Evolutionary conservation across 176 grass and related monocot genomes (phyloP), one percentile per base, ranked within the genome.

Genomic region (Elymus sibiricus): DNA sequence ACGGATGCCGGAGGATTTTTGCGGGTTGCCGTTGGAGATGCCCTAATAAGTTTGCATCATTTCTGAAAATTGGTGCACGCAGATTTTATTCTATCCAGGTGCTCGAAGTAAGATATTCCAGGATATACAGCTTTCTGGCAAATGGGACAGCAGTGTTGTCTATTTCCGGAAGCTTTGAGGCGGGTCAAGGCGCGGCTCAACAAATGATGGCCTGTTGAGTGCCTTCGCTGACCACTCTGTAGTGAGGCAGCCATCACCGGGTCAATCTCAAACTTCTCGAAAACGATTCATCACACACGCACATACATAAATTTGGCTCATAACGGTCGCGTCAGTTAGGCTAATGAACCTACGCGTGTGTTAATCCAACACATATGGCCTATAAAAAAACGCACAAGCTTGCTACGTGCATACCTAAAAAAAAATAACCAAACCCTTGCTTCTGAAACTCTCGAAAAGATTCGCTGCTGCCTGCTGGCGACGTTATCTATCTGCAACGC

Each of bases 361-460:
- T 83, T 78, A 22, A 37, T 66, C 64, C 64, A 17, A 19, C 17
- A 7, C 28, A 34, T 37, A 35, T 68, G 6, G 9, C 11, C 5
- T n/a, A 21, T 5, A 0, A 9, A 31, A 34, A 37, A 13, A 1
- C 11, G 10, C n/a, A 62, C 59, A 49, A 1, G 0, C 46, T 15
- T 49, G 5, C 46, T 16, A 49, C 14, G 14, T 19, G 0, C 7
- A 12, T 6, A 13, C 15, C 2, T 15, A 13, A 12, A 11, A 19
- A 53, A n/a, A 22, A 5, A 42, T 11, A 46, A 69, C 1, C 5
- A 32, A 71, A 58, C 56, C 84, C 22, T 79, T 87, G 73, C 88
- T 86, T 90, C 64, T 83, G 34, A 90, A 58, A 87, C 80, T 90
- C 74, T 90, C 34, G 7, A 86, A 86, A 71, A 5, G 24, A 25